Conservation (phyloP, 2,329 filamentous ascomycete species). For the Pestalotiopsis sp. region DNA sequence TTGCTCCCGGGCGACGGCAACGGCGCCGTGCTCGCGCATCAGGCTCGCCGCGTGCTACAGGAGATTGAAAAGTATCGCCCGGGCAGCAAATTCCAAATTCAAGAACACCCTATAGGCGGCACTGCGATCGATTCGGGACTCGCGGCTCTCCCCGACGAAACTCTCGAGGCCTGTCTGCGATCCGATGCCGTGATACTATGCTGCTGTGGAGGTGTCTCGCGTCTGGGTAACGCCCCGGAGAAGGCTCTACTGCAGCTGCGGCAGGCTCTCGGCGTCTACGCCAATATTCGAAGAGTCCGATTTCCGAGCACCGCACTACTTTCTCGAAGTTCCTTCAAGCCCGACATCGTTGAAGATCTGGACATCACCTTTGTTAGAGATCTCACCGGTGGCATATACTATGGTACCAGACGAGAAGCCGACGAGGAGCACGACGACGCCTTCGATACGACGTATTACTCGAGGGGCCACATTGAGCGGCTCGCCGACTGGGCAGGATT, state of each 20-base stretch:
- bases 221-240: neutral
- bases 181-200: neutral
- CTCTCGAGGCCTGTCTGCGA: neutral
- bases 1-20: neutral
- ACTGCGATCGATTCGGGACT: neutral
- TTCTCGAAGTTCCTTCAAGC: slow-evolving; percentile 52
- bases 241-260: neutral
- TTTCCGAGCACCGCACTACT: neutral
- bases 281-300: neutral
- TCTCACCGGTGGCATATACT: slow-evolving; percentile 78
- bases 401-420: slow-evolving; percentile 69
- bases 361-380: slow-evolving; percentile 81
- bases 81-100: neutral
- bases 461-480: slow-evolving; percentile 69
- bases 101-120: neutral
- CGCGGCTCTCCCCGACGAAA: neutral
- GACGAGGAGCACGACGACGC: slow-evolving; percentile 41
- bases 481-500: slow-evolving; percentile 69
- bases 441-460: slow-evolving; percentile 73
- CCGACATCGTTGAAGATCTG: slow-evolving; percentile 66
- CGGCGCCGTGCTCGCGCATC: neutral
- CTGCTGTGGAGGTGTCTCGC: neutral
- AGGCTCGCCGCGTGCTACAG: neutral
- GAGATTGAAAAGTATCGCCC: neutral
- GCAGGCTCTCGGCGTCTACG: neutral